Evolutionary conservation across 495 filamentous ascomycete species (phyloP).

Genomic region (Cladorrhinum samala): DNA sequence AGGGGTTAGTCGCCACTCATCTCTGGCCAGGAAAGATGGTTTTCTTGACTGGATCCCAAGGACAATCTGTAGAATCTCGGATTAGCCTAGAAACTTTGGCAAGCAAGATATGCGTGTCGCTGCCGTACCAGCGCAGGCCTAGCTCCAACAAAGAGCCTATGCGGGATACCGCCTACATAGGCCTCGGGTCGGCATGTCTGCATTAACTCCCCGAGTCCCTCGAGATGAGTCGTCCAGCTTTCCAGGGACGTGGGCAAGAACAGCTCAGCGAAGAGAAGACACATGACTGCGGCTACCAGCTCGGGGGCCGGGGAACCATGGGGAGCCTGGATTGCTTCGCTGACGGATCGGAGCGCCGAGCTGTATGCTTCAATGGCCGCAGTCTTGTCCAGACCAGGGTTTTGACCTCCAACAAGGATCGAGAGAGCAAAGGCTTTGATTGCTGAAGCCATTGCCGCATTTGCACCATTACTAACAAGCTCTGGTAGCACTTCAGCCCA

Average conservation of each 20-base stretch:
- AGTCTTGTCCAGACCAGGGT: slow-evolving; percentile 3
- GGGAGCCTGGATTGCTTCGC: slow-evolving; percentile 13
- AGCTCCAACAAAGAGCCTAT: slow-evolving; percentile 33
- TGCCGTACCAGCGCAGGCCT: slow-evolving; percentile 31
- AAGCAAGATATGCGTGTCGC: too few relatives aligned
- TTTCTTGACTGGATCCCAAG: slow-evolving; percentile 17
- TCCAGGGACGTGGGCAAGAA: slow-evolving; percentile 22
- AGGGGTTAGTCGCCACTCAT: slow-evolving; percentile 25
- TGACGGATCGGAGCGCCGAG: slow-evolving; percentile 24
- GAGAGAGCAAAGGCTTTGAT: slow-evolving; percentile 27
- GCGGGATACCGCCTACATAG: slow-evolving; percentile 22
- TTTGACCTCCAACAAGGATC: slow-evolving; percentile 16
- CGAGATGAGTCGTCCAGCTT: slow-evolving; percentile 25
- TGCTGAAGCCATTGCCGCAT: slow-evolving; percentile 20
- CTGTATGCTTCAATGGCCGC: slow-evolving; percentile 21
- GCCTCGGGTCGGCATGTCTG: slow-evolving; percentile 21
- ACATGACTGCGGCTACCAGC: slow-evolving; percentile 32
- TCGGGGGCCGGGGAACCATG: slow-evolving; percentile 12
- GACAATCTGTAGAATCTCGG: slow-evolving; percentile 11
- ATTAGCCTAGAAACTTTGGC: too few relatives aligned
- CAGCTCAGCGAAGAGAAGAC: slow-evolving; percentile 30
- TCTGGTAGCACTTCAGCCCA: slow-evolving; percentile 35
- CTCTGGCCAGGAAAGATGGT: slow-evolving; percentile 20
- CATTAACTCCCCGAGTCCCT: slow-evolving; percentile 26
- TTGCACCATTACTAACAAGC: slow-evolving; percentile 10